Base-by-base conservation (phyloP, 768 basidiomycete species). In the Cystofilobasidium bisporidii region DNA sequence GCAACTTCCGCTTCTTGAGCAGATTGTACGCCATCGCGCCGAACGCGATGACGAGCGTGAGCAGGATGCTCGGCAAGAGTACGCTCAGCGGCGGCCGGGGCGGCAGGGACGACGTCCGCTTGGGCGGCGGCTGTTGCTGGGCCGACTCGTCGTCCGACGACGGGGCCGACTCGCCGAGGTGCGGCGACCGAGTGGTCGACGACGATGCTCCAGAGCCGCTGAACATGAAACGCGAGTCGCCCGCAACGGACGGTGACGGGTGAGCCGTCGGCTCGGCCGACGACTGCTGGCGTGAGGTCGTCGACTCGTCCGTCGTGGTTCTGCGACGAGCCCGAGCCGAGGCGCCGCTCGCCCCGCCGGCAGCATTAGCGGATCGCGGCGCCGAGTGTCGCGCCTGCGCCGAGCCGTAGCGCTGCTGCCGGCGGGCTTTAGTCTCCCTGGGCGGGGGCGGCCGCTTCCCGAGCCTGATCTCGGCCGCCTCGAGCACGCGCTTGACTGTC, bases 31-130 rank as follows among this genome's bases (percentile, higher is more conserved):
- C 64, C 24, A 65, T 53, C n/a, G 64, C 64, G 15, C 64, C 53
- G 6, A 65, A 36, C 20, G 64, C 55, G 41, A 65, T 59, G 55
- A 65, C 6, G 55, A 65, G 28, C 32, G 64, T 65, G 30, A 65
- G 41, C 28, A 58, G 9, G 56, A 65, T 65, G 57, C 64, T 65
- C 24, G 64, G 64, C 30, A 65, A 45, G 17, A 65, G 45, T 9
- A 57, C 26, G 10, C 64, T 55, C 43, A 65, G 43, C 28, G 64
- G 64, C 32, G 64, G 64, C 43, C 64, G 55, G n/a, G 64, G 64
- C 5, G 64, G 64, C 24, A 65, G 64, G 18, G 53, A 36, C 14
- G 28, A 24, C 30, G 22, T 38, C 48, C 24, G 33, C 41, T 53
- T 12, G 15, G 4, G 32, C 32, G 11, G 53, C 32, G 45, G 63